phyloP scores from a whole-genome alignment of 2,329 filamentous ascomycete genomes.

The Ophiostoma sp. region DNA sequence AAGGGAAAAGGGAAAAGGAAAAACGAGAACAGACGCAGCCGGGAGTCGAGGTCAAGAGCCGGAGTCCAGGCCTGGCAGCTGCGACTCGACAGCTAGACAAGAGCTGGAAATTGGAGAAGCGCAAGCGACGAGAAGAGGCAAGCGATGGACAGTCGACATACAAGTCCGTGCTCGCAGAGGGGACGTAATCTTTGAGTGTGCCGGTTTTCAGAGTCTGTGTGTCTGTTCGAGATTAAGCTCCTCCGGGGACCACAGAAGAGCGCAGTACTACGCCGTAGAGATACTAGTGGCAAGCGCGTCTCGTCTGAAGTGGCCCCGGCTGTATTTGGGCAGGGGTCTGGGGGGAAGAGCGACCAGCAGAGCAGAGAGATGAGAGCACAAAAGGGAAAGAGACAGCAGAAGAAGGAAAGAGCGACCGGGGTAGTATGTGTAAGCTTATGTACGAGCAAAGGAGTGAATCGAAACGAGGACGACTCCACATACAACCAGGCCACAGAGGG shows the following conservation, averaged over 20 bases:
- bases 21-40: not conserved
- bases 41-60: constrained; percentile 3
- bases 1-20: not conserved
- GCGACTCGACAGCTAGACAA: not conserved
- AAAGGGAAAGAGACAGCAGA: not conserved
- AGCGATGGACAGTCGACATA: not conserved
- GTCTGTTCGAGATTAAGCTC: constrained; percentile 21
- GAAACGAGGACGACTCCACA: not conserved
- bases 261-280: constrained; percentile 17
- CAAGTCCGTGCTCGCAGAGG: constrained; percentile 5
- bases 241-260: constrained; percentile 16
- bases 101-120: not conserved
- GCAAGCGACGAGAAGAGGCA: constrained; percentile 10
- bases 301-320: not conserved
- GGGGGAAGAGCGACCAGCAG: not conserved
- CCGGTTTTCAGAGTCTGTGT: constrained; percentile 16
- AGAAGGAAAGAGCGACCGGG: not conserved
- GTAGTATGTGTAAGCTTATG: not conserved
- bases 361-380: not conserved
- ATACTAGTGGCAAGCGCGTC: constrained; percentile 16
- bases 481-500: not conserved
- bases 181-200: constrained; percentile 17
- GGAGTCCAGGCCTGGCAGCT: not conserved
- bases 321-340: constrained; percentile 11
- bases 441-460: not conserved